phyloP scores from a whole-genome alignment of 495 filamentous ascomycete species.

The Podospora australis region DNA sequence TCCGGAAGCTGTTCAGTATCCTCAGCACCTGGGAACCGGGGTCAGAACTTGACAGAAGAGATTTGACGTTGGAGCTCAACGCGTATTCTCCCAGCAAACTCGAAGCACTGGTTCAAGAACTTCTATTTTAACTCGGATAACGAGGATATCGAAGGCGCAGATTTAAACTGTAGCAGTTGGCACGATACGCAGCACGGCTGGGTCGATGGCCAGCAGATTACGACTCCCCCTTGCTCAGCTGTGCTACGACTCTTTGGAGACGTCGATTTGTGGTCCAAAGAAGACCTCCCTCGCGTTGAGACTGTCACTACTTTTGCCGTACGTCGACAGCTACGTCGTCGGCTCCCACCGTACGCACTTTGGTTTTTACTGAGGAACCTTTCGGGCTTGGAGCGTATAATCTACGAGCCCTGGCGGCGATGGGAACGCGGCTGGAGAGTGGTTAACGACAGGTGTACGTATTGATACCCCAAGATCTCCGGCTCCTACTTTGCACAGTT shows the following conservation, averaged over 20 bases:
- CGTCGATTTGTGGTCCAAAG: background rate
- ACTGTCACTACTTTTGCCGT: slow-evolving; percentile 8
- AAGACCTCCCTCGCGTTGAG: slow-evolving; percentile 2
- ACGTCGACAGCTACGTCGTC: slow-evolving; percentile 8
- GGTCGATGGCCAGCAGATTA: slow-evolving; percentile 9
- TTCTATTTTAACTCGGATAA: slow-evolving; percentile 9
- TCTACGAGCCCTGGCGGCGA: slow-evolving; percentile 14
- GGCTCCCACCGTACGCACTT: background rate
- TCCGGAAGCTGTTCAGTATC: slow-evolving; percentile 18
- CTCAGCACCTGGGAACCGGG: slow-evolving; percentile 15
- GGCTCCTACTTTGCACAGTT: no score
- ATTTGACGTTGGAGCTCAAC: slow-evolving; percentile 21
- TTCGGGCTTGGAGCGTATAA: slow-evolving; percentile 5
- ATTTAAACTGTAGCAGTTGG: background rate
- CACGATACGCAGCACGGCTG: slow-evolving; percentile 12
- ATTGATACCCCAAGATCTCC: no score
- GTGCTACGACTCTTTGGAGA: slow-evolving; percentile 7
- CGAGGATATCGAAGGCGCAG: slow-evolving; percentile 3
- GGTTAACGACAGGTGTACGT: slow-evolving; percentile 3
- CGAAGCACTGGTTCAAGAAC: slow-evolving; percentile 22
- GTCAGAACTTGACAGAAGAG: no score
- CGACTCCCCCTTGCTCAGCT: slow-evolving; percentile 8
- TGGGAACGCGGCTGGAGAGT: slow-evolving; percentile 3
- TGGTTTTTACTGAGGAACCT: slow-evolving; percentile 8
- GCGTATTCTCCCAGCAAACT: slow-evolving; percentile 21